Base-by-base conservation (phyloP, 225 moss, liverwort and hornwort species). In the Ulota crispa region DNA sequence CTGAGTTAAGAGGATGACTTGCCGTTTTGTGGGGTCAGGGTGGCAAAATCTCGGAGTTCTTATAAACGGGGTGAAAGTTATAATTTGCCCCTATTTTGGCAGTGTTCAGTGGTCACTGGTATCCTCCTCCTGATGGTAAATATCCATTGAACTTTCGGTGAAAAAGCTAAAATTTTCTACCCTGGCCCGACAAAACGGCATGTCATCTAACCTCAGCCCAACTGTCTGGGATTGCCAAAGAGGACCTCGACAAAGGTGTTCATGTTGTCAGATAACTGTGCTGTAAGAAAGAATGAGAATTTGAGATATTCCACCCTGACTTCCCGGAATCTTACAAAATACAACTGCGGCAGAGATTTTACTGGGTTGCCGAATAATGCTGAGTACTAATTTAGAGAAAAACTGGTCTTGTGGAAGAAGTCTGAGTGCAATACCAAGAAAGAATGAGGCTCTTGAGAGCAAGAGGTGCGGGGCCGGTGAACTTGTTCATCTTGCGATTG, bases 391-490 rank as follows among this genome's bases (percentile, higher is more conserved):
- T 32, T 31, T 21, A 2, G 31, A n/a, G 4, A 60, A 42, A 4
- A 9, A 39, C 39, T 39, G 9, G 23, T 30, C 31, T 5, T 0
- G 21, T 43, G n/a, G 28, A 62, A 13, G 31, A 76, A 23, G 32
- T 32, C 8, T n/a, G 10, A 34, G 24, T 32, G n/a, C 16, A 7
- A 18, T 85, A 91, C 91, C 91, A 91, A 72, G 91, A 88, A 45
- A 86, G 72, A 26, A 86, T 88, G 75, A 88, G 86, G 72, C 86
- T 83, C 47, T 88, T 91, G 56, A 91, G 78, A 11, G 88, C 88
- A 12, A 88, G 81, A 2, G 84, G 86, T 28, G 83, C 86, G 4
- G 88, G 80, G 55, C 83, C 72, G 23, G 59, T 83, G 71, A 81
- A 88, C 71, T 79, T 86, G 78, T 73, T 81, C 81, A 85, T 73